phyloP scores from a whole-genome alignment of 2,329 filamentous ascomycete species.

The Penicillium sp. region DNA sequence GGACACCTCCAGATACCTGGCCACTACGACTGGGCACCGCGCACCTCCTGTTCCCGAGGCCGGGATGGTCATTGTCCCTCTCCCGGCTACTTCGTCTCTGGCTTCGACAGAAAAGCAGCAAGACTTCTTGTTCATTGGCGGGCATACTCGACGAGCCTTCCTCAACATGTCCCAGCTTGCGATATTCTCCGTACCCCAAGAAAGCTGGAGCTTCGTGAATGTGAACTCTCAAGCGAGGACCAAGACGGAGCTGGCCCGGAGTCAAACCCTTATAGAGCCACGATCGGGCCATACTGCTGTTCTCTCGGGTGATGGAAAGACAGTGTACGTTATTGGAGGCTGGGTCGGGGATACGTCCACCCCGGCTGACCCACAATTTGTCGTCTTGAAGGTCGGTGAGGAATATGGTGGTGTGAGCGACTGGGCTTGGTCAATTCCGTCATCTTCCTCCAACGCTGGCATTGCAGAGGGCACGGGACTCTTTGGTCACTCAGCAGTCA shows the following conservation, averaged over 20 bases:
- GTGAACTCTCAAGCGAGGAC: slow-evolving; percentile 51
- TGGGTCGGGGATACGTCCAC: slow-evolving; percentile 83
- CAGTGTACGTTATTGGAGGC: slow-evolving; percentile 78
- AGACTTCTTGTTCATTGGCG: slow-evolving; percentile 77
- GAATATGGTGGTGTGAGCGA: slow-evolving; percentile 59
- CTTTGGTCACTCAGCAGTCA: slow-evolving; percentile 60
- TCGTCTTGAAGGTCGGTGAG: slow-evolving; percentile 70
- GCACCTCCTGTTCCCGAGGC: slow-evolving; percentile 76
- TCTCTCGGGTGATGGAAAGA: slow-evolving; percentile 71
- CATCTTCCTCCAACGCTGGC: slow-evolving; percentile 34
- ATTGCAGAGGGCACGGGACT: slow-evolving; percentile 49
- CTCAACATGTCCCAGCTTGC: slow-evolving; percentile 93
- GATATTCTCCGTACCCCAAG: slow-evolving; percentile 80
- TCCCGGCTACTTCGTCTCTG: slow-evolving; percentile 66
- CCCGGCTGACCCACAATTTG: slow-evolving; percentile 78
- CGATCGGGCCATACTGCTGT: slow-evolving; percentile 87
- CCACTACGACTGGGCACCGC: slow-evolving; percentile 48
- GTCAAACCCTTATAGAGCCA: slow-evolving; percentile 63
- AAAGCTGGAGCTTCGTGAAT: slow-evolving; percentile 78
- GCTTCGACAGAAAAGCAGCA: slow-evolving; percentile 61
- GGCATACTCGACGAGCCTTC: slow-evolving; percentile 78
- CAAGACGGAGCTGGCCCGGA: slow-evolving; percentile 58
- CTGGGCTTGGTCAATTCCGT: slow-evolving; percentile 47
- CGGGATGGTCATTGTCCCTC: slow-evolving; percentile 76
- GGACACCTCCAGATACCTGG: slow-evolving; percentile 30